phyloP scores from a whole-genome alignment of 331 rosid species.

The Telfairia occidentalis region DNA sequence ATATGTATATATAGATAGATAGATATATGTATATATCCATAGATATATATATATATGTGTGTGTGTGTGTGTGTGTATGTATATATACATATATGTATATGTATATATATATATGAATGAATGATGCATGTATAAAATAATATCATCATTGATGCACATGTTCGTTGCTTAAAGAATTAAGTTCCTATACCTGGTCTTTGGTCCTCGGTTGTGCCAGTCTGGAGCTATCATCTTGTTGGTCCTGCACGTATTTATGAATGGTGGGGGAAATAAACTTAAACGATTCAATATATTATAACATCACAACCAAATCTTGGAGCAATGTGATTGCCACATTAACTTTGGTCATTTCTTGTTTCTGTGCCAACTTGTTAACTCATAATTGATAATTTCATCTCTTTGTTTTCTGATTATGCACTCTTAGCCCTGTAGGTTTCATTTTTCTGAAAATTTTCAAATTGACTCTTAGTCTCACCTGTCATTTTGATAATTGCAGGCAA shows the following conservation, averaged over 20 bases:
- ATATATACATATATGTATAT: background rate
- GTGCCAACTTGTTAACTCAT: background rate
- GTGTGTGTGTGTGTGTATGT: too few species aligned
- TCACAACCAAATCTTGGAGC: background rate
- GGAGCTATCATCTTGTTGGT: background rate
- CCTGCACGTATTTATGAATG: background rate
- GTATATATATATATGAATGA: background rate
- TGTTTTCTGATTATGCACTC: background rate
- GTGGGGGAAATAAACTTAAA: background rate
- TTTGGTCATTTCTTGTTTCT: background rate
- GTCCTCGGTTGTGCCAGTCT: background rate
- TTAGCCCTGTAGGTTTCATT: background rate
- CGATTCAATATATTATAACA: background rate
- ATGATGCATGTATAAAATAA: background rate
- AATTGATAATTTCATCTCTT: background rate
- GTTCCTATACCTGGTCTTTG: background rate
- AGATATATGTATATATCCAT: too few species aligned
- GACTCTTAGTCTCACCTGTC: background rate
- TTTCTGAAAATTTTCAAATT: background rate
- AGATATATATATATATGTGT: too few species aligned
- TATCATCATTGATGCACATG: background rate
- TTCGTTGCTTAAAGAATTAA: background rate
- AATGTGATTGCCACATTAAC: background rate
- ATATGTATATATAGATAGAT: too few species aligned
- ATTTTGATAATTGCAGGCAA: conserved; percentile 27